Conservation (phyloP, 2,329 filamentous ascomycete genomes). For the Microsporum audouinii region DNA sequence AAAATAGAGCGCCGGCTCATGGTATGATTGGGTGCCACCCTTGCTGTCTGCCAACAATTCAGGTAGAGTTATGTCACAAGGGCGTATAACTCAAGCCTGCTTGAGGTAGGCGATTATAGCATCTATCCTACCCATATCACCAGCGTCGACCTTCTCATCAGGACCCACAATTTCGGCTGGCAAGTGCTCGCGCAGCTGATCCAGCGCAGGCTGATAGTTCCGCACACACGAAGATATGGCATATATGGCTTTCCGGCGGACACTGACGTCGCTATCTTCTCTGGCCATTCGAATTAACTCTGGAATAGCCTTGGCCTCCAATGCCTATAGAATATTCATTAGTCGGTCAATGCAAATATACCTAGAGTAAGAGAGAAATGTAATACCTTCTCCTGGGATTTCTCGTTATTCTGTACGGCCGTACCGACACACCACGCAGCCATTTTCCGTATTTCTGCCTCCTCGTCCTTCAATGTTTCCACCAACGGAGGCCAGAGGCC, state of each 20-base stretch:
- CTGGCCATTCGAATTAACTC: constrained; percentile 55
- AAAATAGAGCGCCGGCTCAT: neutral
- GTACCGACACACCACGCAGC: constrained; percentile 93
- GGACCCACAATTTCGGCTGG: constrained; percentile 49
- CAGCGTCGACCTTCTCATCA: constrained; percentile 62
- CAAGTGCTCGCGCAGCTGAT: constrained; percentile 55
- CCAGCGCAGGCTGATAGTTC: constrained; percentile 72
- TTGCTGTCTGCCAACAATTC: neutral
- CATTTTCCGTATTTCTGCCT: constrained; percentile 64
- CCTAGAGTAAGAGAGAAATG: neutral
- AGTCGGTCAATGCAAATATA: neutral
- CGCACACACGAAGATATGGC: constrained; percentile 75
- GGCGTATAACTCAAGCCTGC: neutral
- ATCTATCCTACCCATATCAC: constrained; percentile 80
- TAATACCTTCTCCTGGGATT: constrained; percentile 60
- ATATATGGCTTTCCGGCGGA: constrained; percentile 77
- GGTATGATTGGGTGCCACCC: neutral
- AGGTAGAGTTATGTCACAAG: neutral
- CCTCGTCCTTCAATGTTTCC: constrained; percentile 54
- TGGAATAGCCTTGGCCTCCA: constrained; percentile 55
- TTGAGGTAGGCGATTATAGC: constrained; percentile 43
- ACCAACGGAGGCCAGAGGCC: constrained; percentile 75
- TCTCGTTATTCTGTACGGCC: constrained; percentile 90
- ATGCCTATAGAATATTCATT: constrained; percentile 29
- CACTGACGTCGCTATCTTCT: constrained; percentile 48